Conservation (phyloP, 108 stramenopile genomes). For the Skeletonema costatum region DNA sequence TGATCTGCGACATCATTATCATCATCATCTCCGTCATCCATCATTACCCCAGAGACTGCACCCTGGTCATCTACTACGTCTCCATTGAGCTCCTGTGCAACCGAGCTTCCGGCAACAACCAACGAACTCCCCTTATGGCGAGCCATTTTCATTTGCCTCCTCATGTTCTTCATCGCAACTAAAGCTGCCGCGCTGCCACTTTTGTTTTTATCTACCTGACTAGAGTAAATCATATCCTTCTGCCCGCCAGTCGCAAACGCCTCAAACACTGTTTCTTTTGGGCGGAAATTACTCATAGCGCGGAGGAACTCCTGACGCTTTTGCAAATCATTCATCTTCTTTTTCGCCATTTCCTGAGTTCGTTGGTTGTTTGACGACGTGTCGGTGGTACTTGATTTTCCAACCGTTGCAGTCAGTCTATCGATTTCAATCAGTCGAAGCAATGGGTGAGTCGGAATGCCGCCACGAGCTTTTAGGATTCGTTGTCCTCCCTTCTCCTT, state of each 20-base stretch:
- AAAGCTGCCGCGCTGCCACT: constrained; percentile 65
- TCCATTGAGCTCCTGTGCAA: constrained; percentile 59
- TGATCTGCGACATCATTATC: not conserved
- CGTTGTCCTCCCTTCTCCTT: constrained; percentile 64
- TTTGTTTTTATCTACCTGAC: constrained; percentile 81
- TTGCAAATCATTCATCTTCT: constrained; percentile 49
- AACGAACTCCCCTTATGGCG: constrained; percentile 77
- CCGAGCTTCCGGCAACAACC: constrained; percentile 75
- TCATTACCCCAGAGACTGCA: constrained; percentile 4
- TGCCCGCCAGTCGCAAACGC: constrained; percentile 89
- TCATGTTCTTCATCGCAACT: constrained; percentile 89
- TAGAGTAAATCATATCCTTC: constrained; percentile 67
- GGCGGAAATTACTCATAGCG: constrained; percentile 91
- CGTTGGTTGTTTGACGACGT: not conserved
- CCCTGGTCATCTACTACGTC: constrained; percentile 26
- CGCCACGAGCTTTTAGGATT: constrained; percentile 46
- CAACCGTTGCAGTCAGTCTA: constrained; percentile 38
- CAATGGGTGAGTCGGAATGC: constrained; percentile 81
- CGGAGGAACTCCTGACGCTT: constrained; percentile 83
- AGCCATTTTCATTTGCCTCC: constrained; percentile 87
- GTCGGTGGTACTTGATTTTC: not conserved
- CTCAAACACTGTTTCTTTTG: constrained; percentile 97
- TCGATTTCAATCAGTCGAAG: constrained; percentile 61
- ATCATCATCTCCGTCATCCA: constrained; percentile 8
- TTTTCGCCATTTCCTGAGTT: constrained; percentile 33